Evolutionary conservation across 1,139 yeast species (phyloP).

Genomic region (Lodderomyces margitis): DNA sequence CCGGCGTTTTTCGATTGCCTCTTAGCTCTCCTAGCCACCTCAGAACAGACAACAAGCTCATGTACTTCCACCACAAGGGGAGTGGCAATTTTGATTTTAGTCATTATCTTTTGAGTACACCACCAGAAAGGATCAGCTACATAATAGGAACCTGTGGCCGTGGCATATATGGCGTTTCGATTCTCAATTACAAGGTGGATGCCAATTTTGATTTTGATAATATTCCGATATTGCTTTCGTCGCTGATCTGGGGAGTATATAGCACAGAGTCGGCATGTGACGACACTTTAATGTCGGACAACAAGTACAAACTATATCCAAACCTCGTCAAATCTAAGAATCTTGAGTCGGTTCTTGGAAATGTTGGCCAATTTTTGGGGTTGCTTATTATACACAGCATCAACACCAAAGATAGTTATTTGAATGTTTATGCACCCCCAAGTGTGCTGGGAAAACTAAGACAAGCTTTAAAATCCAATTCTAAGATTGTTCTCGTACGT

Average conservation of each 20-base stretch:
- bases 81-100: conserved; percentile 41
- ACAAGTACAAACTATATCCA: conserved; percentile 1
- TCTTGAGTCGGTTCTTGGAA: background rate
- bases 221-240: conserved; percentile 46
- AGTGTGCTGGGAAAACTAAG: conserved; percentile 11
- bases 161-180: conserved; percentile 38
- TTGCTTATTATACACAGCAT: conserved; percentile 63
- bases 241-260: conserved; percentile 53
- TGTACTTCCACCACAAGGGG: conserved; percentile 50
- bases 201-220: conserved; percentile 34
- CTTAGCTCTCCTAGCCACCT: conserved; percentile 46
- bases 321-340: background rate
- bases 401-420: conserved; percentile 32
- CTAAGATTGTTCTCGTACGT: conserved; percentile 50
- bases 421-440: conserved; percentile 63
- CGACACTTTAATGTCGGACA: background rate
- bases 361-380: conserved; percentile 27
- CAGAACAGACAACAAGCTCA: conserved; percentile 48
- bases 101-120: conserved; percentile 40
- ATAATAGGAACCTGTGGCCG: conserved; percentile 9
- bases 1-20: conserved; percentile 18
- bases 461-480: conserved; percentile 23
- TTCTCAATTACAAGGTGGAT: conserved; percentile 32
- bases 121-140: conserved; percentile 54
- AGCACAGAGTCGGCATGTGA: conserved; percentile 13